Evolutionary conservation across 371 early-diverging fungal species (phyloP).

Genomic region (Basidiobolus heterosporus): DNA sequence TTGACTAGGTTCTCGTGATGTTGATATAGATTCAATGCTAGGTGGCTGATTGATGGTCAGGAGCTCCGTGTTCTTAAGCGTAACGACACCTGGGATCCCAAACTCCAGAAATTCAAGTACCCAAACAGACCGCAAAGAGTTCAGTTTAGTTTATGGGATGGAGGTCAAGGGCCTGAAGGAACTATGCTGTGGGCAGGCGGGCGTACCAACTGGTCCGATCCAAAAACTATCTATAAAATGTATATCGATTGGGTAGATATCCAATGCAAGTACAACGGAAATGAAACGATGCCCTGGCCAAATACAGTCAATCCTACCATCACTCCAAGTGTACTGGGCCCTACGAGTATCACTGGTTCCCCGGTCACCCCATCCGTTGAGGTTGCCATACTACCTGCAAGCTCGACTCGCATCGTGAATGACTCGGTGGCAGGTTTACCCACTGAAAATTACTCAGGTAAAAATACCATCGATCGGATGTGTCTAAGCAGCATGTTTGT

Average conservation of each 20-base stretch:
- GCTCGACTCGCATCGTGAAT: too few relatives aligned
- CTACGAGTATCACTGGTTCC: too few relatives aligned
- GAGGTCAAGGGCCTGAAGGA: slow-evolving; percentile 34
- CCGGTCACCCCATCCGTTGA: too few relatives aligned
- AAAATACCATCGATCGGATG: too few relatives aligned
- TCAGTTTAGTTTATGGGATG: slow-evolving; percentile 54
- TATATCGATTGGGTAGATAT: slow-evolving; percentile 24
- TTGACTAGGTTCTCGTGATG: neutral
- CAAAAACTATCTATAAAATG: slow-evolving; percentile 16
- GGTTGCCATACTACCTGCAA: too few relatives aligned
- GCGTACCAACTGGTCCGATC: slow-evolving; percentile 32
- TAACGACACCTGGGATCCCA: slow-evolving; percentile 10
- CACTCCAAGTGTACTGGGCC: too few relatives aligned
- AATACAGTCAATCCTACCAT: too few relatives aligned
- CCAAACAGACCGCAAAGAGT: slow-evolving; percentile 32
- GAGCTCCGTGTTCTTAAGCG: slow-evolving; percentile 21
- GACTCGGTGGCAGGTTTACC: too few relatives aligned
- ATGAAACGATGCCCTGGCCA: too few relatives aligned
- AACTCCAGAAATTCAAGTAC: slow-evolving; percentile 16
- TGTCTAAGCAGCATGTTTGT: too few relatives aligned
- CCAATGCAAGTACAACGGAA: slow-evolving; percentile 10
- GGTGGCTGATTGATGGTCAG: slow-evolving; percentile 34
- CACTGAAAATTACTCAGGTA: too few relatives aligned
- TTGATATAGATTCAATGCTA: neutral
- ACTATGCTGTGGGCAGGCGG: slow-evolving; percentile 49